Conservation (phyloP, 2,329 filamentous ascomycete genomes). For the Cladophialophora exuberans region DNA sequence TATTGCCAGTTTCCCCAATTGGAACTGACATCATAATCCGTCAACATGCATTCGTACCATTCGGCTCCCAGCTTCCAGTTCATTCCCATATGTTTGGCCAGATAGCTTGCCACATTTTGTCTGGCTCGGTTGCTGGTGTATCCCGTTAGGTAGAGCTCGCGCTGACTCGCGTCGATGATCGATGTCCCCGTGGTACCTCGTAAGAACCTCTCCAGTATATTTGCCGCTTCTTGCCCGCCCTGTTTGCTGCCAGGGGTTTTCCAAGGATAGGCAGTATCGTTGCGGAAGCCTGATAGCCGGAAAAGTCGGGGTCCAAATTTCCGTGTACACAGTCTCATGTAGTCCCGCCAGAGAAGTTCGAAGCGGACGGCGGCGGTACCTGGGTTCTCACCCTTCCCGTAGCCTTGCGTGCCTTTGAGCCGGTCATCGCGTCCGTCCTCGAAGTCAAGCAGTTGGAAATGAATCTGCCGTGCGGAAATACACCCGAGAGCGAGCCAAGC, state of each 20-base stretch:
- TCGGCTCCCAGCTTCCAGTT: slow-evolving; percentile 82
- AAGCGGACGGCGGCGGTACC: slow-evolving; percentile 72
- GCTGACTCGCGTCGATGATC: slow-evolving; percentile 75
- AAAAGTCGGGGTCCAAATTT: slow-evolving; percentile 72
- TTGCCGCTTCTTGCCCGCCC: slow-evolving; percentile 42
- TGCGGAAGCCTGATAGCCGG: slow-evolving; percentile 64
- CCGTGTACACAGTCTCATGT: slow-evolving; percentile 74
- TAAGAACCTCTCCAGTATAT: slow-evolving; percentile 61
- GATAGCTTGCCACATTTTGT: slow-evolving; percentile 76
- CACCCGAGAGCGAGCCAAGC: slow-evolving; percentile 73
- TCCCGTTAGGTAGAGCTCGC: slow-evolving; percentile 74
- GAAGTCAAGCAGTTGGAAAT: slow-evolving; percentile 67
- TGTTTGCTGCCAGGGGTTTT: slow-evolving; percentile 39
- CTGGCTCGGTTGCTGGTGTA: slow-evolving; percentile 77
- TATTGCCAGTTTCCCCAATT: slow-evolving; percentile 90
- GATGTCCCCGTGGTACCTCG: slow-evolving; percentile 73
- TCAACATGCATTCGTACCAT: slow-evolving; percentile 76
- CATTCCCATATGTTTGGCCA: slow-evolving; percentile 72
- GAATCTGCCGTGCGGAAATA: slow-evolving; percentile 72
- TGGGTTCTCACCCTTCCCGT: slow-evolving; percentile 70
- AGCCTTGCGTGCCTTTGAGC: slow-evolving; percentile 56
- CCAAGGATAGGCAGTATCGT: slow-evolving; percentile 55
- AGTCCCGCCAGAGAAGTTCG: slow-evolving; percentile 78
- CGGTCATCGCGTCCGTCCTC: slow-evolving; percentile 62
- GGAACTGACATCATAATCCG: slow-evolving; percentile 75